Evolutionary conservation across 1,139 yeast genomes (phyloP).

Genomic region (Debaryomyces sp.): DNA sequence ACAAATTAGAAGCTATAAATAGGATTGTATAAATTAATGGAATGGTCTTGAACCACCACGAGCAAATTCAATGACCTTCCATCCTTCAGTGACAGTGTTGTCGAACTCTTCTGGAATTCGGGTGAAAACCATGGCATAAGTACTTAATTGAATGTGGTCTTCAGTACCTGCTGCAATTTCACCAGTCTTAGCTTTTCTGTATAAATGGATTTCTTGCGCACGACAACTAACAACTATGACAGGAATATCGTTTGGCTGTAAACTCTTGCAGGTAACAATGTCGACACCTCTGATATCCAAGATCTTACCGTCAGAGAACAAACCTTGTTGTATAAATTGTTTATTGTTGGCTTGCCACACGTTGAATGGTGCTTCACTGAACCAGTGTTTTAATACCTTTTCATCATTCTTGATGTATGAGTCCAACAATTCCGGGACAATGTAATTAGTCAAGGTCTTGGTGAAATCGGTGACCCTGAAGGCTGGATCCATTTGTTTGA

Average conservation of each 20-base stretch:
- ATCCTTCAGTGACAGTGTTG: constrained; percentile 90
- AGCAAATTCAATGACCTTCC: constrained; percentile 95
- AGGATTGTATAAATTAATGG: constrained; percentile 46
- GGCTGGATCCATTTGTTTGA: constrained; percentile 87
- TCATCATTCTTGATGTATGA: constrained; percentile 95
- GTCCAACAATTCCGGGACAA: constrained; percentile 93
- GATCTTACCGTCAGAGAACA: constrained; percentile 88
- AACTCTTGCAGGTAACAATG: constrained; percentile 81
- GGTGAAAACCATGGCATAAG: constrained; percentile 95
- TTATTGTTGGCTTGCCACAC: constrained; percentile 95
- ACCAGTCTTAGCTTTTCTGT: constrained; percentile 87
- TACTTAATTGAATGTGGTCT: constrained; percentile 88
- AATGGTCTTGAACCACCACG: constrained; percentile 92
- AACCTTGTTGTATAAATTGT: constrained; percentile 88
- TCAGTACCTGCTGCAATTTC: constrained; percentile 97
- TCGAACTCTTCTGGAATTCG: constrained; percentile 91
- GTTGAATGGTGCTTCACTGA: constrained; percentile 95
- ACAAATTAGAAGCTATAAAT: constrained; percentile 6
- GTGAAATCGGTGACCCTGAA: constrained; percentile 82
- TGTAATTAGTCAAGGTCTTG: constrained; percentile 84
- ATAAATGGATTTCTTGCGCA: constrained; percentile 93
- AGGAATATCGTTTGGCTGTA: constrained; percentile 92
- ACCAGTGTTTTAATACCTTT: constrained; percentile 81
- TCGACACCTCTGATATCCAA: constrained; percentile 96
- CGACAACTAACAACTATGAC: constrained; percentile 94